Evolutionary conservation across 805 yeast species (phyloP).

Genomic region (Yarrowia osloensis): DNA sequence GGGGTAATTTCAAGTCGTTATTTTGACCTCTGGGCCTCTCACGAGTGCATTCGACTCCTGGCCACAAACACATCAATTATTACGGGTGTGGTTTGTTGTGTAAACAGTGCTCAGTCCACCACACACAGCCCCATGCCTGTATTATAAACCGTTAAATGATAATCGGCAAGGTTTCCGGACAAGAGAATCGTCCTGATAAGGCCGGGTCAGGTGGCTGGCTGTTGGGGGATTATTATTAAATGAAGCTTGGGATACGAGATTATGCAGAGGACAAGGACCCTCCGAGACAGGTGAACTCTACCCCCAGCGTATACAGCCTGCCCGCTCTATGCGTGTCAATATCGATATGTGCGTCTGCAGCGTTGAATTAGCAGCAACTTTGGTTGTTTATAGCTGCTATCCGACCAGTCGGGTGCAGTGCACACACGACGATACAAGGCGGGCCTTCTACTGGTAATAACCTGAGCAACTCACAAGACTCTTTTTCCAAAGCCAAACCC

Average conservation of each 20-base stretch:
- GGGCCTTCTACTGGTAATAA: too few species aligned
- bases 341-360: background rate
- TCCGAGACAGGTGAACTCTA: background rate
- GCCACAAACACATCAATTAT: too few species aligned
- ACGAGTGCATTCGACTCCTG: too few species aligned
- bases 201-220: constrained; percentile 4
- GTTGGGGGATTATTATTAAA: constrained; percentile 1
- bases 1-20: background rate
- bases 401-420: too few species aligned
- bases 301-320: background rate
- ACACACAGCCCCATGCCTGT: background rate
- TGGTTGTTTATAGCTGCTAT: too few species aligned
- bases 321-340: too few species aligned
- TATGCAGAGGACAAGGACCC: constrained; percentile 6
- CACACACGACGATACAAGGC: too few species aligned
- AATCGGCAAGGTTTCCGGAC: background rate
- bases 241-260: constrained; percentile 16
- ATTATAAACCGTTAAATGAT: constrained; percentile 2
- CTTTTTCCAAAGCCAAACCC: too few species aligned
- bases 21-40: too few species aligned
- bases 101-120: background rate
- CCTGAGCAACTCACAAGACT: too few species aligned
- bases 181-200: background rate
- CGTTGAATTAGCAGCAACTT: background rate
- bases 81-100: background rate